These are phyloP conservation scores for Globisporangium abappressorium DNA, from an alignment of 352 stramenopile species.

Conservation along the genomic window DNA sequence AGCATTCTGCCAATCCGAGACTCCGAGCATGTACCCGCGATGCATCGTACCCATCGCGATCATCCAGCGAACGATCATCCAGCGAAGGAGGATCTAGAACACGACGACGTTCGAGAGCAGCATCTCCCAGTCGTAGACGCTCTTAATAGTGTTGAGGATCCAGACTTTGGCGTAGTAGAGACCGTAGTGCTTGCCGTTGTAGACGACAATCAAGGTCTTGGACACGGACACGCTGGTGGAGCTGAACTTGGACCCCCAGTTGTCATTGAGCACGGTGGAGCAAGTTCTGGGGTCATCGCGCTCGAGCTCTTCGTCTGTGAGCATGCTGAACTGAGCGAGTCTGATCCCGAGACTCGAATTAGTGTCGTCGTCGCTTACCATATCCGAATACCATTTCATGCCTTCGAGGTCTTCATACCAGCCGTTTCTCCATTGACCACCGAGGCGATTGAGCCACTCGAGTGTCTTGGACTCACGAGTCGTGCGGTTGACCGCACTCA, in stretches of 20 bases:
- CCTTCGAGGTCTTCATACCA: slow-evolving; percentile 31
- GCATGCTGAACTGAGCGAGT: slow-evolving; percentile 7
- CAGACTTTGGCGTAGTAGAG: slow-evolving; percentile 4
- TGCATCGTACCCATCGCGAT: slow-evolving; percentile 9
- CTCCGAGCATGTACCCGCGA: background rate
- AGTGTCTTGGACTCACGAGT: slow-evolving; percentile 24
- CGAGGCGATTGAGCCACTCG: slow-evolving; percentile 21
- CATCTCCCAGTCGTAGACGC: slow-evolving; percentile 11
- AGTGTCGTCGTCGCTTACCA: background rate
- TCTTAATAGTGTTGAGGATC: background rate
- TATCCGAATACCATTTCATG: slow-evolving; percentile 11
- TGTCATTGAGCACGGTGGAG: background rate
- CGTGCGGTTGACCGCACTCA: slow-evolving; percentile 4
- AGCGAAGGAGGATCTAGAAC: slow-evolving; percentile 7
- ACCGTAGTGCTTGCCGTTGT: slow-evolving; percentile 16
- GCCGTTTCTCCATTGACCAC: slow-evolving; percentile 28
- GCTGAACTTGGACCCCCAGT: slow-evolving; percentile 5
- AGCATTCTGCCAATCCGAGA: background rate
- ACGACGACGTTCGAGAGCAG: slow-evolving; percentile 6
- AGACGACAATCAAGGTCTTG: slow-evolving; percentile 7
- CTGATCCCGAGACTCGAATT: background rate
- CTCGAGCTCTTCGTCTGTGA: background rate
- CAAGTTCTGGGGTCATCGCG: background rate
- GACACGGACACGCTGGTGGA: background rate
- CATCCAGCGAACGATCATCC: slow-evolving; percentile 16